Base-by-base conservation (phyloP, 148 eudicot genomes). In the Spergularia bocconei region DNA sequence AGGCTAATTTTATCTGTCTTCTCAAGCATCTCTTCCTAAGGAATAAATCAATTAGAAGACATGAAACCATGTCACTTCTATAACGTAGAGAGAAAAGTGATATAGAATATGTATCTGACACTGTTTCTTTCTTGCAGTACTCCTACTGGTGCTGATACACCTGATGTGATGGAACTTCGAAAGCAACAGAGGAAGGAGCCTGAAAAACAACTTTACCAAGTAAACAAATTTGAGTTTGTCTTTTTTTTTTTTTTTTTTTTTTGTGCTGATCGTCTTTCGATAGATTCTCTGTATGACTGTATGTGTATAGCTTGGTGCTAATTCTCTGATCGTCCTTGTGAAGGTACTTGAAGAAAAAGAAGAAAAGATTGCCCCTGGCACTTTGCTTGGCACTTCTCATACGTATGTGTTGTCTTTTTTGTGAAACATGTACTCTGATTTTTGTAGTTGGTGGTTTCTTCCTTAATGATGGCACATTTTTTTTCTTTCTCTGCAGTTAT, bases 71-170 rank as follows among this genome's bases (percentile, higher is more conserved):
- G 48, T 44, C 48, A 4, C 8, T 44, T 44, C 48, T 44, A 4
- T 4, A 6, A 59, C 10, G 21, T 6, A 39, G 21, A 11, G 23
- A 7, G 51, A 11, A 48, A 50, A 50, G 36, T 11, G 21, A 16
- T 50, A 68, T 23, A 8, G 25, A 12, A 0, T 62, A 0, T 70
- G 0, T 39, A 39, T 75, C 17, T 53, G 21, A 39, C 52, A 50
- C 20, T 79, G 17, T 33, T n/a, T 63, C 23, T 78, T 7, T 56
- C 83, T 72, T 76, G 38, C 84, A 96, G 99, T 81, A 96, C 99
- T 68, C 99, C 98, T 64, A 96, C 99, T 81, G 99, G 99, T 13
- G 97, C 91, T 76, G 99, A 96, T 85, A 96, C 99, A 55, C 99
- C 99, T 73, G 99, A 92, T 88, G 99, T 96, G 53, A 96, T 96